phyloP scores from a whole-genome alignment of 2,329 filamentous ascomycete genomes.

The Calonectria hongkongensis region DNA sequence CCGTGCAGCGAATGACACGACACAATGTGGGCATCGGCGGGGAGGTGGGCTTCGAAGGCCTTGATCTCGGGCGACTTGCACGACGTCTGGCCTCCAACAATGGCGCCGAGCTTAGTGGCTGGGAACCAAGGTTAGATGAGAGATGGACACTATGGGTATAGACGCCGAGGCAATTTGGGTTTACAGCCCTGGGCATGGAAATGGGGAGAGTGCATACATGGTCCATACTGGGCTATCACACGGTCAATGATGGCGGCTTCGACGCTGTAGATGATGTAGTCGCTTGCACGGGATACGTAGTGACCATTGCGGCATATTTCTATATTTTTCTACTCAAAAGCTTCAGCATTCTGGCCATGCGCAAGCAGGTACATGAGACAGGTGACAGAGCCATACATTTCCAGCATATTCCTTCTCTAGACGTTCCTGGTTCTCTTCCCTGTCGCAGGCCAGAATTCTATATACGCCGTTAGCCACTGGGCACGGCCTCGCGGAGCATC shows the following conservation, averaged over 20 bases:
- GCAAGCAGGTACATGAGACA: slow-evolving; percentile 51
- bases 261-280: slow-evolving; percentile 99
- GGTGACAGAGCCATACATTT: slow-evolving; percentile 79
- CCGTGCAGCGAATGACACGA: slow-evolving; percentile 98
- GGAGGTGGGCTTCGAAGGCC: slow-evolving; percentile 93
- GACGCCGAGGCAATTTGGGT: slow-evolving; percentile 13
- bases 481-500: slow-evolving; percentile 43
- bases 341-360: slow-evolving; percentile 68
- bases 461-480: slow-evolving; percentile 55
- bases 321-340: slow-evolving; percentile 79
- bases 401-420: slow-evolving; percentile 88
- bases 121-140: slow-evolving; percentile 40
- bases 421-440: slow-evolving; percentile 89
- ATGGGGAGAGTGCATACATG: slow-evolving; percentile 76
- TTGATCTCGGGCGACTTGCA: slow-evolving; percentile 98
- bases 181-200: slow-evolving; percentile 14
- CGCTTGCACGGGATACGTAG: slow-evolving; percentile 94
- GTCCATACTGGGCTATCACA: slow-evolving; percentile 91
- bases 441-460: slow-evolving; percentile 97
- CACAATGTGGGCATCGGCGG: slow-evolving; percentile 91
- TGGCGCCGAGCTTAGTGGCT: slow-evolving; percentile 96
- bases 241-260: slow-evolving; percentile 93
- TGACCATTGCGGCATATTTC: slow-evolving; percentile 96
- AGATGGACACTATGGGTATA: background rate
- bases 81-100: slow-evolving; percentile 97